Evolutionary conservation across 441 rosid genomes (phyloP), one percentile per base, ranked within the genome.

Genomic region (Erodium moschatum): DNA sequence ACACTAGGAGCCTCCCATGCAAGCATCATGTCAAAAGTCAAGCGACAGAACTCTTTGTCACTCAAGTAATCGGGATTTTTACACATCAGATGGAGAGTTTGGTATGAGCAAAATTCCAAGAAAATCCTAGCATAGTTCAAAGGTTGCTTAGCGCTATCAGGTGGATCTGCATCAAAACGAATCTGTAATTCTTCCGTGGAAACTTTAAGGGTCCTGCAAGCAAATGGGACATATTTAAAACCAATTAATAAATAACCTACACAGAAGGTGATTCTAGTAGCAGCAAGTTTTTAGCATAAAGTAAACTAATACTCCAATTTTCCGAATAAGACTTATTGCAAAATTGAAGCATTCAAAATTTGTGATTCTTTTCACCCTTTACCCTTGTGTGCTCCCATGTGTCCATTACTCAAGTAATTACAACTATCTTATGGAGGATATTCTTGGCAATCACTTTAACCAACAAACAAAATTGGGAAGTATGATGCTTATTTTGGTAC

Each of bases 11-110:
- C 69, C 80, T 88, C 97, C 97, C 97, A 92, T 27, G 97, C 97
- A 75, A 89, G 97, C 96, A 91, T 91, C 96, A 89, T 88, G 68
- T 87, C 96, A 70, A 80, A 92, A n/a, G 84, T 86, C 38, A 92
- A 82, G 70, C 81, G 93, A 62, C 90, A 86, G 64, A 92, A 88
- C 24, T 85, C 93, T 20, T 81, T 80, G 67, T 92, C 90, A 78
- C 83, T 81, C 73, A 89, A 73, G 77, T 83, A 89, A 79, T 81
- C 82, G 20, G 91, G 85, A 66, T 58, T 70, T 52, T 77, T 81
- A 70, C 75, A 75, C 1, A 83, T 68, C 65, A 56, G 78, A 44
- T 81, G 74, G 15, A 92, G 81, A 20, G 95, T 81, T 74, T 87
- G 91, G 79, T 79, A 88, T 4, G 92, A 88, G 79, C 91, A 87